phyloP scores from a whole-genome alignment of 164 flowering plant genomes.

The Chimonanthus praecox region DNA sequence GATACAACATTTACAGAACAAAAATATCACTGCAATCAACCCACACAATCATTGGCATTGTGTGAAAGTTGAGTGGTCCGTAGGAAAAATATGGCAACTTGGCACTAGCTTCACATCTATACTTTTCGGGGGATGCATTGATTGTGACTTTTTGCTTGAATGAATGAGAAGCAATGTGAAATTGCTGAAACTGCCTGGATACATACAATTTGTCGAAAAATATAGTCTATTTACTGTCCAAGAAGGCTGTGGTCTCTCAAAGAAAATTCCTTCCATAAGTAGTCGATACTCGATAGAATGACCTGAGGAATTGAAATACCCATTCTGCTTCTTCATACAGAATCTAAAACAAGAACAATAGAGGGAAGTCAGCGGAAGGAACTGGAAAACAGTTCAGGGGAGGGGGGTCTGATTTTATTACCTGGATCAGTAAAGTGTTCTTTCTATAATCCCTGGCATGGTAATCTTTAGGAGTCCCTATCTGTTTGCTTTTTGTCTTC shows the following conservation, averaged over 20 bases:
- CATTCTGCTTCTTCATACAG: constrained; percentile 12
- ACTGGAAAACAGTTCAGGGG: not conserved
- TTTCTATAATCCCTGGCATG: not conserved
- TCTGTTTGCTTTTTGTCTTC: constrained; percentile 18
- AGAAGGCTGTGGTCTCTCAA: constrained; percentile 11
- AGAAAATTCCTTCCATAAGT: constrained; percentile 8
- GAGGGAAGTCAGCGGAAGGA: not conserved
- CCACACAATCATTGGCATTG: too few relatives aligned
- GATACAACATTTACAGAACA: too few relatives aligned
- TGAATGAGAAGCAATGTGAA: not conserved
- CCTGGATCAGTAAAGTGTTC: constrained; percentile 8
- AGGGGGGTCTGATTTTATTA: not conserved
- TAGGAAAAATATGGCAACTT: too few relatives aligned
- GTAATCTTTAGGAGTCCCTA: constrained; percentile 5
- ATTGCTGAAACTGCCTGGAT: not conserved
- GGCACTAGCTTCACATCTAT: too few relatives aligned
- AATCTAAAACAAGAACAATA: constrained; percentile 3
- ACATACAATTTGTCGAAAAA: not conserved
- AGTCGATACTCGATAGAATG: not conserved
- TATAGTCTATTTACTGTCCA: not conserved
- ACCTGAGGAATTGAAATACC: constrained; percentile 4
- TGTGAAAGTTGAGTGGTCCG: too few relatives aligned
- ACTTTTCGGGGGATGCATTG: not conserved
- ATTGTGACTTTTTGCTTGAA: not conserved
- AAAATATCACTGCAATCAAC: too few relatives aligned